A percentile compares a stretch with the other conserved stretches of the same genome.
Evolutionary conservation across 208 protist species (phyloP).

Genomic region (Kentomonas sorsogonicus): DNA sequence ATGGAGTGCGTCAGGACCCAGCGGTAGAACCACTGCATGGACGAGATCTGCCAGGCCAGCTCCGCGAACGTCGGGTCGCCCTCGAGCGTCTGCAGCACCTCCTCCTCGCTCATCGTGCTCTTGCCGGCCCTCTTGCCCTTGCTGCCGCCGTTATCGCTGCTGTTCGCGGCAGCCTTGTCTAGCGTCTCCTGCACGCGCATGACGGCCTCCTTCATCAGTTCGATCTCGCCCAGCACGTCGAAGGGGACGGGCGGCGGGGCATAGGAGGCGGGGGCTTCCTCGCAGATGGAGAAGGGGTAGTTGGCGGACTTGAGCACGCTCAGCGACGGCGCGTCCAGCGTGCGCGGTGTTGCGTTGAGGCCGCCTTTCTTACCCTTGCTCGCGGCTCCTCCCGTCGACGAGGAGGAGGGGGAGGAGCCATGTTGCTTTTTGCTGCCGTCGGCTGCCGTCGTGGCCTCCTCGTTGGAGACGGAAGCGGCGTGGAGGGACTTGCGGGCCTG

Average conservation of each 20-base stretch:
- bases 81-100: slow-evolving; percentile 51
- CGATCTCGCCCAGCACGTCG: slow-evolving; percentile 57
- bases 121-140: not conserved
- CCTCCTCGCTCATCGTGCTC: slow-evolving; percentile 16
- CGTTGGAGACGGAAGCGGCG: slow-evolving; percentile 40
- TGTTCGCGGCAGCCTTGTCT: slow-evolving; percentile 5
- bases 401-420: not conserved
- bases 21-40: slow-evolving; percentile 77
- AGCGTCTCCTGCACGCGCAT: slow-evolving; percentile 54
- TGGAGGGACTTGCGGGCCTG: slow-evolving; percentile 39
- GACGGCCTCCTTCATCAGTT: slow-evolving; percentile 41
- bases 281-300: slow-evolving; percentile 80
- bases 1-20: slow-evolving; percentile 82
- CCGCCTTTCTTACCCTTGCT: too few relatives aligned
- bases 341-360: slow-evolving; percentile 47
- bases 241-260: slow-evolving; percentile 70
- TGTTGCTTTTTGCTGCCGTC: slow-evolving; percentile 4
- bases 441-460: too few relatives aligned
- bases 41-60: slow-evolving; percentile 63
- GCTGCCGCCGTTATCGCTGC: not conserved
- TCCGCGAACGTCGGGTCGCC: slow-evolving; percentile 43
- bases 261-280: slow-evolving; percentile 74
- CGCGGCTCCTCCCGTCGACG: not conserved
- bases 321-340: slow-evolving; percentile 59
- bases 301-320: slow-evolving; percentile 58